Evolutionary conservation across 2,329 filamentous ascomycete species (phyloP).

Genomic region (Dryadomyces quercus-mongolicae): DNA sequence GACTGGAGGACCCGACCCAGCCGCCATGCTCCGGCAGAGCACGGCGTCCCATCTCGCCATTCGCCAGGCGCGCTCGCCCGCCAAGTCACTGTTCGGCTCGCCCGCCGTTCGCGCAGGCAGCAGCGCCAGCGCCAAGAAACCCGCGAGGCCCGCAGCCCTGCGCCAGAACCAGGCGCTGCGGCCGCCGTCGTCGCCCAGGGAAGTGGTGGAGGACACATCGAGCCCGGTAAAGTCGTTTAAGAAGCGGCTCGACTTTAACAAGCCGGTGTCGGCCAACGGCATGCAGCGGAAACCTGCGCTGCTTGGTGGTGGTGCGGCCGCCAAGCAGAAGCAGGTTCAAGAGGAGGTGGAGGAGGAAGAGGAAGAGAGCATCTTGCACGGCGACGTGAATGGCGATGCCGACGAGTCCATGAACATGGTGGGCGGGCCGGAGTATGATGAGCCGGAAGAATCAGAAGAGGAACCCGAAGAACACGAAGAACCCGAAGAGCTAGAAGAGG

Average conservation of each 20-base stretch:
- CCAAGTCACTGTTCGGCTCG: slow-evolving; percentile 47
- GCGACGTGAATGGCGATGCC: slow-evolving; percentile 14
- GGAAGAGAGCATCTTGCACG: slow-evolving; percentile 14
- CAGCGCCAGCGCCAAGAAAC: not conserved
- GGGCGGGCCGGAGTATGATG: slow-evolving; percentile 11
- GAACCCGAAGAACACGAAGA: slow-evolving; percentile 15
- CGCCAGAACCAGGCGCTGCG: slow-evolving; percentile 39
- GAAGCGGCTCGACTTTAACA: slow-evolving; percentile 41
- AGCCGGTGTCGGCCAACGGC: slow-evolving; percentile 11
- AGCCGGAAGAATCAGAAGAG: slow-evolving; percentile 16
- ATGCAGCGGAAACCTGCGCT: slow-evolving; percentile 12
- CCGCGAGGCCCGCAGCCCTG: slow-evolving; percentile 1
- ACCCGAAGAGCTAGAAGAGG: slow-evolving; percentile 10
- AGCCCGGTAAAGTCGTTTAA: slow-evolving; percentile 30
- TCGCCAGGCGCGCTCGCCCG: slow-evolving; percentile 43
- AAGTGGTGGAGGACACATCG: slow-evolving; percentile 18
- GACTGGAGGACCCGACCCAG: slow-evolving; percentile 35
- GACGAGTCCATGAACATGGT: slow-evolving; percentile 33
- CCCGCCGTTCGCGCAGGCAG: slow-evolving; percentile 37
- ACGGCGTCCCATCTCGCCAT: slow-evolving; percentile 32
- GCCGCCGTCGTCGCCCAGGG: slow-evolving; percentile 36
- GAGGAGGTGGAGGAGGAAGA: slow-evolving; percentile 18
- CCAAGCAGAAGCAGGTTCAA: slow-evolving; percentile 15
- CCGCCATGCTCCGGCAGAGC: slow-evolving; percentile 38
- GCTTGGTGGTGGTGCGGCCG: not conserved